phyloP scores from a whole-genome alignment of 2,329 filamentous ascomycete genomes.

The Colletotrichum euphorbiae region DNA sequence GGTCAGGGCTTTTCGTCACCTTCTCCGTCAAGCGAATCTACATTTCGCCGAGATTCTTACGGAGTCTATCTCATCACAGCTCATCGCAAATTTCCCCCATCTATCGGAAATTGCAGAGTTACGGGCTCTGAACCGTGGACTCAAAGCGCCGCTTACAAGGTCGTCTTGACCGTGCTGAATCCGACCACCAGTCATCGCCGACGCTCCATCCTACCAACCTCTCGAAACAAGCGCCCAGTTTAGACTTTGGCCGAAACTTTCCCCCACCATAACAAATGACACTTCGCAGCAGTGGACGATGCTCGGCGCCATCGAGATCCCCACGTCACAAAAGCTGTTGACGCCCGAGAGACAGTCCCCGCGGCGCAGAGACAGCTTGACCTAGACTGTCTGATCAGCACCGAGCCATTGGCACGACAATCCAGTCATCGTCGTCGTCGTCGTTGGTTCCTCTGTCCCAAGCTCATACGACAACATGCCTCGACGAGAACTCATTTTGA shows the following conservation, averaged over 20 bases:
- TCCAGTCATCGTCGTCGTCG: not conserved
- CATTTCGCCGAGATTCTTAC: not conserved
- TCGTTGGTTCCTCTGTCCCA: not conserved
- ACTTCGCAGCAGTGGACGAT: conserved; percentile 1
- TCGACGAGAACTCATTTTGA: not conserved
- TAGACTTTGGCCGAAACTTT: conserved; percentile 10
- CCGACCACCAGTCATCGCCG: conserved; percentile 7
- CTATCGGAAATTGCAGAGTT: conserved; percentile 2
- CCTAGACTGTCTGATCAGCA: conserved; percentile 20
- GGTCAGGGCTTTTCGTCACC: not conserved
- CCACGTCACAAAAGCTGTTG: not conserved
- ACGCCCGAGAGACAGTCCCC: conserved; percentile 6
- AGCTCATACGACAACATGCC: not conserved
- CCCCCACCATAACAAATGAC: not conserved
- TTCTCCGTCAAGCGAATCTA: conserved; percentile 4
- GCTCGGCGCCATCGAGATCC: not conserved
- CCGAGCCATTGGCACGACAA: not conserved
- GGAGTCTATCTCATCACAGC: conserved; percentile 1
- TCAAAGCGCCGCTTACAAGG: not conserved
- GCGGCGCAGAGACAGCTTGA: not conserved
- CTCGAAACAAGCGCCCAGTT: conserved; percentile 11
- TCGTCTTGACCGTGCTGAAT: not conserved
- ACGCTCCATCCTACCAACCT: conserved; percentile 3
- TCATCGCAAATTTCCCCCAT: not conserved
- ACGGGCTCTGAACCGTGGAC: not conserved